Evolutionary conservation across 345 rosid genomes (phyloP), one percentile per base, ranked within the genome.

Genomic region (Acer campestre): DNA sequence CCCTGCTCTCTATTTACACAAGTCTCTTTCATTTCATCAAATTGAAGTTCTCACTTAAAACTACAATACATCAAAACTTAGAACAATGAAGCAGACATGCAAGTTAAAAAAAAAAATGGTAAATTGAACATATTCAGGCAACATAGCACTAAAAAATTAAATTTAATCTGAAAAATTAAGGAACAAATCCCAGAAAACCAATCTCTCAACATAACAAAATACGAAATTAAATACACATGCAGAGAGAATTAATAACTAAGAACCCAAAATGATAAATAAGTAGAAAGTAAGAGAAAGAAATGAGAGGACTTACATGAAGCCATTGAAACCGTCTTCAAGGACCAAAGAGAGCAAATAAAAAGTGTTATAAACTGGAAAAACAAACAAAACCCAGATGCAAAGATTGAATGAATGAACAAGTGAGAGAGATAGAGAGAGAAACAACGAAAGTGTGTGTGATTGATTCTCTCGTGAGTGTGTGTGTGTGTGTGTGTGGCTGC

Each of bases 281-380:
- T 35, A 35, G 38, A 31, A 51, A 53, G 66, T 10, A 38, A 73
- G 73, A 31, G 48, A 77, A 20, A 40, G 68, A 58, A 46, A 70
- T 46, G 73, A 68, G 74, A 56, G 27, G 65, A 78, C 85, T 86
- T 55, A 86, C 89, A 82, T 58, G 87, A 84, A 70, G 87, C 85
- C 89, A 86, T 86, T 10, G 81, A 76, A 63, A 75, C 48, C 20
- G 6, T 29, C 42, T 14, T 6, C n/a, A 64, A 14, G 8, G 40
- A 0, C n/a, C 16, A 27, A 31, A 42, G 40, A 31, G 20, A 35
- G 18, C 75, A 17, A 31, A 73, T 7, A n/a, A 31, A 18, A 20
- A 14, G 29, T 12, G 48, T 2, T 62, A 58, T 10, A 20, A 48
- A 46, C 61, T 44, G 4, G 66, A 69, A 51, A 51, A 75, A 25